Base-by-base conservation (phyloP, 768 basidiomycete species). In the Hortiboletus campestris region DNA sequence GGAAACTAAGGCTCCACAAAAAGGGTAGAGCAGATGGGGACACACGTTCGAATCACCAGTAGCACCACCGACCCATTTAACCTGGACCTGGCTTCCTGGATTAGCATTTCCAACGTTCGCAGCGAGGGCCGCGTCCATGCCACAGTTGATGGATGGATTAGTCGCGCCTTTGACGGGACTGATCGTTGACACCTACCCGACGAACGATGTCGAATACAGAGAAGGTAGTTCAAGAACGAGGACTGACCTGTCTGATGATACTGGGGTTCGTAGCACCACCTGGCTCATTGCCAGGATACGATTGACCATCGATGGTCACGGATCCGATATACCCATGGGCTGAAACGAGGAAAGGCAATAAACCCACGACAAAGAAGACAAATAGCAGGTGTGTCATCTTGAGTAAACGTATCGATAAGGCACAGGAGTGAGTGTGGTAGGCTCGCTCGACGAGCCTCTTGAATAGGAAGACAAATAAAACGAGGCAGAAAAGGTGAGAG, bases 101-200 rank as follows among this genome's bases (percentile, higher is more conserved):
- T 82, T 83, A 11, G 79, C 85, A 43, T 74, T 70, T n/a, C 77
- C 84, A 32, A 80, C 75, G 17, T 79, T 63, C 2, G 75, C 57
- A 1, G 84, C 87, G 0, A 75, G 61, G 39, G 74, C 68, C 1
- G 85, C 81, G 41, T 78, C 73, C 44, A 74, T 70, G 29, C 88
- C 88, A 62, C 88, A 90, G 64, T 80, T 84, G 4, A 86, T 38
- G 44, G 73, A 76, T 4, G 80, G 71, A 67, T 86, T 87, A 39
- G 40, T 69, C 17, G 84, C 73, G 47, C 84, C 85, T 67, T 88
- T 80, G 53, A 82, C 78, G 1, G 81, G 81, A 12, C 67, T 62
- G 55, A 76, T 78, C 49, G 76, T 75, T 14, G 68, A 69, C 6
- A 69, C 43, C 68, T 69, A 36, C 2, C 35, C 12, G 22, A 35